Percentiles rank a stretch among this genome's conserved stretches.
Conservation (phyloP, 2,329 filamentous ascomycete species). For the Cladophialophora bantiana region DNA sequence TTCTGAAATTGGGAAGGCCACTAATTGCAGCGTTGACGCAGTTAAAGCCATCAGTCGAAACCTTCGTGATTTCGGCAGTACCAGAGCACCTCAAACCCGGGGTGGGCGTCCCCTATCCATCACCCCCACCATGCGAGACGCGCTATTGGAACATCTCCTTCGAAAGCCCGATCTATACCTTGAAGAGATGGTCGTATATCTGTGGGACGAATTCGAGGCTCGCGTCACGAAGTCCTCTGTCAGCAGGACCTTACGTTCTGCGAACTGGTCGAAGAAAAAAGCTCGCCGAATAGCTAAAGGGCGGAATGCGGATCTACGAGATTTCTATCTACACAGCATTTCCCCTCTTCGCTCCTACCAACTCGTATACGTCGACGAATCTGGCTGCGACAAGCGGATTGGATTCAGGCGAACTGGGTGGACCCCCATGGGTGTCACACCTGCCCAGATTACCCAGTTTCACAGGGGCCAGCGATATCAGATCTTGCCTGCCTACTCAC, state of each 20-base stretch:
- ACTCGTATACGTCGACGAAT: conserved; percentile 10
- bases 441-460: conserved; percentile 38
- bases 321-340: conserved; percentile 41
- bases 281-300: conserved; percentile 45
- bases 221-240: conserved; percentile 38
- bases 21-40: conserved; percentile 4
- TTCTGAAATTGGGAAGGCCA: conserved; percentile 1
- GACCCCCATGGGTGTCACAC: conserved; percentile 41
- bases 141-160: conserved; percentile 42
- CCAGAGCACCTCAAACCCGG: conserved; percentile 2
- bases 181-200: conserved; percentile 43
- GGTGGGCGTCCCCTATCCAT: background rate
- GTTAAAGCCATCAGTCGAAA: no score
- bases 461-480: conserved; percentile 40
- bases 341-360: conserved; percentile 34
- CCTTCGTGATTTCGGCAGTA: conserved; percentile 31
- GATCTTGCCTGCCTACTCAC: conserved; percentile 43
- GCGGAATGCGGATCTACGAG: conserved; percentile 46
- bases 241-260: conserved; percentile 40
- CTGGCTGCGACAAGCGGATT: conserved; percentile 10
- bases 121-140: conserved; percentile 39
- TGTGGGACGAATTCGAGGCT: conserved; percentile 42
- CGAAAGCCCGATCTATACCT: conserved; percentile 44
- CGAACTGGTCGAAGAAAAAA: conserved; percentile 46
- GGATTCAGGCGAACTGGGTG: conserved; percentile 6